These are phyloP conservation scores for Linum usitatissimum DNA, from an alignment of 345 rosid genomes.

Conservation along the genomic window DNA sequence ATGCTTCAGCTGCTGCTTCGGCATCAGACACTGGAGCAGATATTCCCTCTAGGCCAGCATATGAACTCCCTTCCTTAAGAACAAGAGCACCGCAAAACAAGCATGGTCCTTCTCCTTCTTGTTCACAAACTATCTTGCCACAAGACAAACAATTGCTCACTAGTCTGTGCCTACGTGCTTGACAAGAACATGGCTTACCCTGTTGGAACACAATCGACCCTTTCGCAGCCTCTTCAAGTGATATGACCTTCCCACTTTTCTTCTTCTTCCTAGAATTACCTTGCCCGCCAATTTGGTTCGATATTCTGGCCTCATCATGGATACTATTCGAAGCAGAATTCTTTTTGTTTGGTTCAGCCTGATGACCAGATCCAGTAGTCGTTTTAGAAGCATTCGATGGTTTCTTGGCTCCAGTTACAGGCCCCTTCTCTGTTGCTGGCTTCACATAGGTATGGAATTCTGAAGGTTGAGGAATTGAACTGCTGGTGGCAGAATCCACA, in stretches of 20 bases:
- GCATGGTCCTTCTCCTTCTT: constrained; percentile 97
- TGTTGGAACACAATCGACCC: constrained; percentile 88
- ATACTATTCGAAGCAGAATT: constrained; percentile 13
- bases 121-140: constrained; percentile 95
- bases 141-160: constrained; percentile 94
- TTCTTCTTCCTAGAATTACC: constrained; percentile 70
- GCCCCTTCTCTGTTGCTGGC: constrained; percentile 42
- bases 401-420: constrained; percentile 40
- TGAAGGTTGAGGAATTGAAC: constrained; percentile 30
- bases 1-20: constrained; percentile 83
- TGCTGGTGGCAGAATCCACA: constrained; percentile 27
- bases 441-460: constrained; percentile 66
- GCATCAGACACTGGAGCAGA: constrained; percentile 56
- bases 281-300: constrained; percentile 19
- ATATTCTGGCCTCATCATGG: constrained; percentile 9
- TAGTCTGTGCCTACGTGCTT: constrained; percentile 70
- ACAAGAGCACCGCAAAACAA: constrained; percentile 81
- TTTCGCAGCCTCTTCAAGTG: constrained; percentile 91
- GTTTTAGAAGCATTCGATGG: constrained; percentile 39
- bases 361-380: constrained; percentile 13
- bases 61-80: constrained; percentile 70
- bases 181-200: constrained; percentile 89
- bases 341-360: constrained; percentile 23
- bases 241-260: constrained; percentile 69
- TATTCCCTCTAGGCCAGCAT: constrained; percentile 70